A percentile compares a stretch with the other conserved stretches of the same genome.
These are phyloP conservation scores for Chlorella sp. DNA, from an alignment of 139 green algal genomes.

Conservation along the genomic window DNA sequence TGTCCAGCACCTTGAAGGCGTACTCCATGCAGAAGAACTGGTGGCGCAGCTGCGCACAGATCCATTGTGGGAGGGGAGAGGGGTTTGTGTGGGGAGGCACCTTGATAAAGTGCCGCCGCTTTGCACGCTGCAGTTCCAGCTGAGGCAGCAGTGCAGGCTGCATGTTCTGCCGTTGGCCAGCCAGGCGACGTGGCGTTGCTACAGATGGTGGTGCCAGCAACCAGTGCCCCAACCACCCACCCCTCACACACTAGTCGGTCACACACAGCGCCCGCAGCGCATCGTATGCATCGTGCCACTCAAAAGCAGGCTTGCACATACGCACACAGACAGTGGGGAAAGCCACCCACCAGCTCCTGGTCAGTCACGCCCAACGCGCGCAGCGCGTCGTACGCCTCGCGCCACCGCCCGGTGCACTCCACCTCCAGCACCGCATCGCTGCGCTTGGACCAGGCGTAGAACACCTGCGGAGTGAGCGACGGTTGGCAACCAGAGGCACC, in stretches of 20 bases:
- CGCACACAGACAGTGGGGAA: too few species aligned
- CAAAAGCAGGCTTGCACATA: too few species aligned
- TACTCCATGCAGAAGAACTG: constrained; percentile 29
- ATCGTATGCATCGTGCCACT: constrained; percentile 19
- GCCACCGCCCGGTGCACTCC: constrained; percentile 27
- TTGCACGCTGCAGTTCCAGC: too few species aligned
- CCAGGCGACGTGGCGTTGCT: too few species aligned
- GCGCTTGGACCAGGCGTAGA: constrained; percentile 11
- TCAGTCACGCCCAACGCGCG: constrained; percentile 16
- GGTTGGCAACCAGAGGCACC: too few species aligned
- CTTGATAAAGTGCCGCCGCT: too few species aligned
- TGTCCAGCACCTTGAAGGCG: constrained; percentile 18
- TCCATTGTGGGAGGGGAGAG: too few species aligned
- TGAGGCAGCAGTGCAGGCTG: too few species aligned
- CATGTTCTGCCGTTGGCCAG: too few species aligned
- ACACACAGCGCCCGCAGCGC: background rate
- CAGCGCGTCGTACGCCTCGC: constrained; percentile 15
- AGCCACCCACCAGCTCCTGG: background rate
- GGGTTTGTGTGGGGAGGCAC: too few species aligned
- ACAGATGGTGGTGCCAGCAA: too few species aligned
- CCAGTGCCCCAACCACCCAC: too few species aligned
- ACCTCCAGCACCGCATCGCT: constrained; percentile 19
- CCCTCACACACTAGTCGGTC: background rate
- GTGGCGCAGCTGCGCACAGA: constrained; percentile 8
- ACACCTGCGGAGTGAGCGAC: background rate